Base-by-base conservation (phyloP, 169 alveolate genomes). In the Plasmodium sp. region DNA sequence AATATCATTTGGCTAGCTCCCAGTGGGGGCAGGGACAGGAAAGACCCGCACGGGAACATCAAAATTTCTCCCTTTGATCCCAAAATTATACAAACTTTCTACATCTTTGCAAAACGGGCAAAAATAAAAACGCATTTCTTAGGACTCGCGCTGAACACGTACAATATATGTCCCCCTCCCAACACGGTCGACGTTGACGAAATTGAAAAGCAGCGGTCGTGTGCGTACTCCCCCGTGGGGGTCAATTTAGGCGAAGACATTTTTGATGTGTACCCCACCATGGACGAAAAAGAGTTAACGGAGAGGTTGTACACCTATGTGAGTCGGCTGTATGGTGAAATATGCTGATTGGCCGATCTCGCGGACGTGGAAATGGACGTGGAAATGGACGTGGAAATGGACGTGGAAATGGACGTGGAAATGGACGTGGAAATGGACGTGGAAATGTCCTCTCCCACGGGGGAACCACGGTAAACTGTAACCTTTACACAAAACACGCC, bases 1-100 rank as follows among this genome's bases (percentile, higher is more conserved):
- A 62, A 81, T 43, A 92, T 92, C 79, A 92, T 92, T 33, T 92
- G 95, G 95, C 41, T 92, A 33, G 85, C 95, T 33, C 95, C 95
- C 39, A 81, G 92, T 81, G 95, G 95, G 45, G 95, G 95, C 5
- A 27, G 95, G 71, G 95, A 92, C 43, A 81, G 95, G 22, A 92
- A 82, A 82, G 72, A 84, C 27, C 45, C 84, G 3, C 85, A 92
- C 71, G 92, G 84, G 18, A 45, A 54, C 12, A 92, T 92, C 43
- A 41, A 81, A 43, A 92, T 92, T 72, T 81, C 92, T 48, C 62
- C 95, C 41, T 92, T 92, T 73, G 95, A 92, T 71, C 92, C 92
- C 0, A 92, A 92, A 81, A 92, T 92, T 7, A 92, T 92, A 82
- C 92, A 92, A 82, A 82, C 92, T 48, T 92, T 92, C 75, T 14